These are phyloP conservation scores for Heteromeles arbutifolia DNA, from an alignment of 306 rosid species.

Conservation along the genomic window DNA sequence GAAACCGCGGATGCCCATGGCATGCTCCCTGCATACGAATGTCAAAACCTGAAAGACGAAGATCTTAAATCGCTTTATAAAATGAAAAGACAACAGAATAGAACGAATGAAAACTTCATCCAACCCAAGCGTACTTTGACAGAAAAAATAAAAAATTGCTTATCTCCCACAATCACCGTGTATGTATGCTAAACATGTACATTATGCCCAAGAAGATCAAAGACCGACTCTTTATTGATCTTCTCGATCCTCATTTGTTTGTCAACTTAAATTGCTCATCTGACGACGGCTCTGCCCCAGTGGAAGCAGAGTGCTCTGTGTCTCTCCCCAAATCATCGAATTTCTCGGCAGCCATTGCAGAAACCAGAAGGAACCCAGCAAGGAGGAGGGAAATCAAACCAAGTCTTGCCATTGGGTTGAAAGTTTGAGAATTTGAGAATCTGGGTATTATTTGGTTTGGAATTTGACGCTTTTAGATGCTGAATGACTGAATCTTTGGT, in stretches of 20 bases:
- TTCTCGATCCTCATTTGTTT: constrained; percentile 24
- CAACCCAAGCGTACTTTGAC: not conserved
- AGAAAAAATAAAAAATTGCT: constrained; percentile 10
- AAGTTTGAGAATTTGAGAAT: not conserved
- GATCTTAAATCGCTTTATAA: too few species aligned
- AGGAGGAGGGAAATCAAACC: constrained; percentile 32
- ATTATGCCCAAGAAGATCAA: constrained; percentile 11
- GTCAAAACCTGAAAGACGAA: too few species aligned
- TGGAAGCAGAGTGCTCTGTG: not conserved
- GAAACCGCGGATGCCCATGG: not conserved
- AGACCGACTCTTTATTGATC: constrained; percentile 3
- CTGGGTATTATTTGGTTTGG: not conserved
- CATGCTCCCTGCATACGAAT: too few species aligned
- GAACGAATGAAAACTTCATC: not conserved
- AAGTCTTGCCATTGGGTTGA: constrained; percentile 28
- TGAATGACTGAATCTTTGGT: not conserved
- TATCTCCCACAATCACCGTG: not conserved
- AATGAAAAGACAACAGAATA: not conserved
- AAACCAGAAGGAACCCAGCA: constrained; percentile 34
- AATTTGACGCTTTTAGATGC: not conserved
- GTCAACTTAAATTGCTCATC: too few species aligned
- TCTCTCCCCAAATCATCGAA: constrained; percentile 13
- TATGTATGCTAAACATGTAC: constrained; percentile 26
- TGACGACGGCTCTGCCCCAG: constrained; percentile 23
- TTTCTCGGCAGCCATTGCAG: constrained; percentile 23